These are phyloP conservation scores for Colletotrichum plurivorum DNA, from an alignment of 2,329 filamentous ascomycete species.

Conservation along the genomic window DNA sequence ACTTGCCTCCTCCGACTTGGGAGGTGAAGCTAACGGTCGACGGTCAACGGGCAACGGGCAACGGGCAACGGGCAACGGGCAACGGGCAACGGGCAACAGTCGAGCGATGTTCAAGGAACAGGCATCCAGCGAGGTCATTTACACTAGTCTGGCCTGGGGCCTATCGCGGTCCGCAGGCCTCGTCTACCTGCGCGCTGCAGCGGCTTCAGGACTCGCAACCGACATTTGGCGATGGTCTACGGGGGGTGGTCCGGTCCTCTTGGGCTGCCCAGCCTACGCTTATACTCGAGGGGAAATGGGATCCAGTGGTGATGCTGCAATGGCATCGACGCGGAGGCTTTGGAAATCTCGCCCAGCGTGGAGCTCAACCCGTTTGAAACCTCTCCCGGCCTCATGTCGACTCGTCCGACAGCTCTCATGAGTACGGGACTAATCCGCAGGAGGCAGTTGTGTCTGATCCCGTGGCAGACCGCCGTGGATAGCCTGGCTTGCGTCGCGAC, in stretches of 20 bases:
- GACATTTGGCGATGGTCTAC: constrained; percentile 1
- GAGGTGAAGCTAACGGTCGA: constrained; percentile 4
- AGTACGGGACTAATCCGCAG: neutral
- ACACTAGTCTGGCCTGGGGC: neutral
- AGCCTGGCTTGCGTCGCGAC: constrained; percentile 16
- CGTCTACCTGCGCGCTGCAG: constrained; percentile 13
- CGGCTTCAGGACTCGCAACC: constrained; percentile 21
- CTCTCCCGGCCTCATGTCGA: neutral
- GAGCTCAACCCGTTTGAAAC: constrained; percentile 10
- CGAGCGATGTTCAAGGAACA: constrained; percentile 21
- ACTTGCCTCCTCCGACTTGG: neutral
- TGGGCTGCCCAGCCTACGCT: constrained; percentile 19
- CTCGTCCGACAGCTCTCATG: neutral
- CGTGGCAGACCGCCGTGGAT: constrained; percentile 11
- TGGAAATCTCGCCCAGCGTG: neutral
- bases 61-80: neutral
- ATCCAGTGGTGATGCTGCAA: constrained; percentile 35
- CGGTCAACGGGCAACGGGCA: neutral
- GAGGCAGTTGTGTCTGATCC: neutral
- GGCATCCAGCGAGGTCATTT: constrained; percentile 2
- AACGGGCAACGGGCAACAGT: neutral
- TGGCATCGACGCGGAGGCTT: constrained; percentile 28
- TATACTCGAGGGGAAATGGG: constrained; percentile 17
- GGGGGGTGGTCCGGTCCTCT: neutral
- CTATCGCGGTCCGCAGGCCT: neutral